These are phyloP conservation scores for Akebia trifoliata DNA, from an alignment of 164 flowering plant genomes.

Conservation along the genomic window DNA sequence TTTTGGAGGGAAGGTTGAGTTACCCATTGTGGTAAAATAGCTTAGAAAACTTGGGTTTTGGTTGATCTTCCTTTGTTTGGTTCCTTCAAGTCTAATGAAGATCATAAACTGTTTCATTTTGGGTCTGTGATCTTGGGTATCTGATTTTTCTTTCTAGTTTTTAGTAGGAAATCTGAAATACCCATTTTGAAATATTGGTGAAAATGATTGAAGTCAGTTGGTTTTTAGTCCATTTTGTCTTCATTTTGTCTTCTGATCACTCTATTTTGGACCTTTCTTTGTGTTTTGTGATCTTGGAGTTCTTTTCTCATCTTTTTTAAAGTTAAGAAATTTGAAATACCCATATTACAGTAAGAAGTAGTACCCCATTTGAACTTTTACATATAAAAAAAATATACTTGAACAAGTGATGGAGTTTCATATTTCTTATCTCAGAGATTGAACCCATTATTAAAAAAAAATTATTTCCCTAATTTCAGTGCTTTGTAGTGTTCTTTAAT, in stretches of 20 bases:
- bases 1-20: background rate
- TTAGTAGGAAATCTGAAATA: background rate
- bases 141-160: background rate
- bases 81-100: background rate
- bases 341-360: background rate
- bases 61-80: background rate
- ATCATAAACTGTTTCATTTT: background rate
- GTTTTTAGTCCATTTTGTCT: background rate
- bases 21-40: background rate
- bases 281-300: background rate
- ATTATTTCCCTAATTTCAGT: no score
- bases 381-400: no score
- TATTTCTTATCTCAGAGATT: background rate
- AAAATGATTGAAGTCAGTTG: background rate
- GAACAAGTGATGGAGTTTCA: no score
- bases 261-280: background rate
- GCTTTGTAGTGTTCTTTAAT: no score
- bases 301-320: background rate
- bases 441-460: background rate
- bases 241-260: background rate
- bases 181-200: background rate
- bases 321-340: background rate
- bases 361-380: no score
- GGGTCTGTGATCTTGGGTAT: slow-evolving; percentile 1
- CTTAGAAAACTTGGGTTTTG: background rate